Percentiles rank a stretch among this genome's conserved stretches.
Evolutionary conservation across 306 rosid genomes (phyloP).

Genomic region (Prunus davidiana): DNA sequence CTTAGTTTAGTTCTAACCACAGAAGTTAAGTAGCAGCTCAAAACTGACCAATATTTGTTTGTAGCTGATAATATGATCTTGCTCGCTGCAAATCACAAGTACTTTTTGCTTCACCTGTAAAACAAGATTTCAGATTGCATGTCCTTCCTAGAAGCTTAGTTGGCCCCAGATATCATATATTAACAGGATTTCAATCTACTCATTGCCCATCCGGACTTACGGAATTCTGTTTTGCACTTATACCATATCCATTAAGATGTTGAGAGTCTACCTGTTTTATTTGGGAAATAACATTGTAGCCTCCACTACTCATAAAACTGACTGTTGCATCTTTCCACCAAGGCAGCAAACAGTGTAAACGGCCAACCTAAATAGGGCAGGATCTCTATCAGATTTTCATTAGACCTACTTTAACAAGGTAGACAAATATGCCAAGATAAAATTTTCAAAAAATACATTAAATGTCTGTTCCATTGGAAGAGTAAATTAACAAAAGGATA

Average conservation of each 20-base stretch:
- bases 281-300: constrained; percentile 42
- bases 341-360: constrained; percentile 53
- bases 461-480: neutral
- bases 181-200: neutral
- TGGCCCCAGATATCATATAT: neutral
- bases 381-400: neutral
- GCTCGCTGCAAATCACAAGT: constrained; percentile 48
- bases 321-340: constrained; percentile 60
- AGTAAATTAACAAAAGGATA: neutral
- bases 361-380: constrained; percentile 40
- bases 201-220: neutral
- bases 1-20: neutral
- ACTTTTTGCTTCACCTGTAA: constrained; percentile 49
- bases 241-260: neutral
- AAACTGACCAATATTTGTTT: constrained; percentile 51
- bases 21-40: neutral
- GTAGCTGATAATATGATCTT: constrained; percentile 41
- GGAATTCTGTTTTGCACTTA: neutral
- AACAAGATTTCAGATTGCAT: neutral
- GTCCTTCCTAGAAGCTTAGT: neutral
- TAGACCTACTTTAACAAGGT: neutral
- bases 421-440: neutral
- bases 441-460: neutral
- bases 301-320: constrained; percentile 47
- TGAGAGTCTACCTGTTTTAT: constrained; percentile 38